Evolutionary conservation across 2,329 filamentous ascomycete species (phyloP).

Genomic region (Microcyclospora pomicola): DNA sequence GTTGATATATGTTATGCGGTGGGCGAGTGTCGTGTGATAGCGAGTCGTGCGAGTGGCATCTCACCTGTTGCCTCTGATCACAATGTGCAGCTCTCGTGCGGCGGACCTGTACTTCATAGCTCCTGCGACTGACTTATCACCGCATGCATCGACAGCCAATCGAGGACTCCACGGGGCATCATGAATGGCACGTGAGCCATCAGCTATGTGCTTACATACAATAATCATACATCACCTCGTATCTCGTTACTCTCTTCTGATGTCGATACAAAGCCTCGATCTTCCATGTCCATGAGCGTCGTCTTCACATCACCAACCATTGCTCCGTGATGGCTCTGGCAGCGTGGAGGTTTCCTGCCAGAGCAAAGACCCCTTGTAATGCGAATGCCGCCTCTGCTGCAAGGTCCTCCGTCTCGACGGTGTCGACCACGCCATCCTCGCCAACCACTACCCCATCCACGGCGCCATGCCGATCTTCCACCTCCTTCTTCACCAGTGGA

Average conservation of each 20-base stretch:
- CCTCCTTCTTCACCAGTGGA: conserved; percentile 28
- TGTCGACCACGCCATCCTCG: conserved; percentile 11
- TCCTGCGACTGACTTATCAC: no score
- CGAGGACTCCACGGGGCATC: no score
- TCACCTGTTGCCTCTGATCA: no score
- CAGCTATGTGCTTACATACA: not conserved
- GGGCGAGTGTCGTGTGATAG: no score
- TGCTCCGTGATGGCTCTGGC: conserved; percentile 48
- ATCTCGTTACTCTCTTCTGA: not conserved
- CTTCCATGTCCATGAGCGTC: not conserved
- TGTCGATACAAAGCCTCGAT: not conserved
- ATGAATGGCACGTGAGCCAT: not conserved
- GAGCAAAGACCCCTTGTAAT: conserved; percentile 51
- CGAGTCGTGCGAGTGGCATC: no score
- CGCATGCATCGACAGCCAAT: no score
- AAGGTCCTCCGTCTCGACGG: conserved; percentile 42
- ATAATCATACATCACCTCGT: not conserved
- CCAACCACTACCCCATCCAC: conserved; percentile 8
- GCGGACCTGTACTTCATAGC: no score
- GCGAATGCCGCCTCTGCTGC: conserved; percentile 61
- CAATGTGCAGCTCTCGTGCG: no score
- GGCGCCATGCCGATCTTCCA: conserved; percentile 16
- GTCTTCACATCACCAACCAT: conserved; percentile 33
- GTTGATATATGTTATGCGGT: no score
- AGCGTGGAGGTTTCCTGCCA: conserved; percentile 47